Conservation (phyloP, 139 green algal genomes). For the Picochlorum sp. region DNA sequence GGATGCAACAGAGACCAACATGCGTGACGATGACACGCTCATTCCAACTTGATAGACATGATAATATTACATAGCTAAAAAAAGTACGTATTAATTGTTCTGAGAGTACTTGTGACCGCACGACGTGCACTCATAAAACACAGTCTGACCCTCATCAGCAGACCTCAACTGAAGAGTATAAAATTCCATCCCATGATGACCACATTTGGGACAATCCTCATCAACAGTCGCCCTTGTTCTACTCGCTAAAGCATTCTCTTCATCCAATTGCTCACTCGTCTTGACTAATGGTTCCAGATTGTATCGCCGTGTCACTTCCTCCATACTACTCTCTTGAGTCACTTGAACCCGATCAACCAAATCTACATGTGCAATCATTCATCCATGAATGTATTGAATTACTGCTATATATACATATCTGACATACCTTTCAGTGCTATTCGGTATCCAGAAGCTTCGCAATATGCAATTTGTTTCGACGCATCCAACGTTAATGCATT, state of each 20-base stretch:
- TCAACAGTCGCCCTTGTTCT: conserved; percentile 37
- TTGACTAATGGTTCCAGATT: conserved; percentile 71
- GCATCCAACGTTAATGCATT: conserved; percentile 28
- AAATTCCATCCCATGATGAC: conserved; percentile 66
- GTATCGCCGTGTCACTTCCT: conserved; percentile 52
- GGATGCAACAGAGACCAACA: too few relatives aligned
- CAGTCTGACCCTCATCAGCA: conserved; percentile 81
- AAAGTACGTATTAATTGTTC: conserved; percentile 30
- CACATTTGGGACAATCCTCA: conserved; percentile 75
- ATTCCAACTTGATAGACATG: too few relatives aligned
- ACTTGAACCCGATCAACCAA: conserved; percentile 18
- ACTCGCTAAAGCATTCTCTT: conserved; percentile 37
- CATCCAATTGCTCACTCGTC: conserved; percentile 21
- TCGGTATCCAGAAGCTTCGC: conserved; percentile 12
- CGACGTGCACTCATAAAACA: conserved; percentile 84
- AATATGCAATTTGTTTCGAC: conserved; percentile 9
- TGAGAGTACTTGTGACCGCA: conserved; percentile 53
- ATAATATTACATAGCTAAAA: neutral
- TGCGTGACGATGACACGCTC: too few relatives aligned
- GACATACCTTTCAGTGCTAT: conserved; percentile 10
- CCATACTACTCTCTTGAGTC: conserved; percentile 26
- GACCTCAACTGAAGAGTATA: conserved; percentile 91
- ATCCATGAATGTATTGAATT: neutral
- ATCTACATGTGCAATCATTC: conserved; percentile 12
- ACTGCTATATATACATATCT: neutral